These are phyloP conservation scores for Aquilaria sinensis DNA, from an alignment of 345 rosid species.

Conservation along the genomic window DNA sequence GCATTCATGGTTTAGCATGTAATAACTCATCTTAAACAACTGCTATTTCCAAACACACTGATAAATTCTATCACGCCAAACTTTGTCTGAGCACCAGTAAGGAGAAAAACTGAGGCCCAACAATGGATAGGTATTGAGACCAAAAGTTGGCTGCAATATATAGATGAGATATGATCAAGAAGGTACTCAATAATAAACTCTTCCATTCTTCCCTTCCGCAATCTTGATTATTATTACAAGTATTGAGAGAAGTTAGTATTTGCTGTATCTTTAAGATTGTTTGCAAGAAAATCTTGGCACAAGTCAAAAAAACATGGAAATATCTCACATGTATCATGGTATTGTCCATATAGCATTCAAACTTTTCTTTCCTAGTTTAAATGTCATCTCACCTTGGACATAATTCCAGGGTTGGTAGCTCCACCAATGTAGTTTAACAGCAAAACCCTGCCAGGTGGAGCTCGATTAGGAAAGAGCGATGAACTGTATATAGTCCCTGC, in stretches of 20 bases:
- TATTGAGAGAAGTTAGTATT: not conserved
- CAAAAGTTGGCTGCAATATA: no score
- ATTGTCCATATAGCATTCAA: not conserved
- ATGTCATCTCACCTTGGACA: slow-evolving; percentile 50
- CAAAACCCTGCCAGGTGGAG: slow-evolving; percentile 69
- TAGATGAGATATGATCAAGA: no score
- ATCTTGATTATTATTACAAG: no score
- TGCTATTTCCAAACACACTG: no score
- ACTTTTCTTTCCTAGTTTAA: not conserved
- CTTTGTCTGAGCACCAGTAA: no score
- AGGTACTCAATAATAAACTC: no score
- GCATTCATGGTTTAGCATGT: no score
- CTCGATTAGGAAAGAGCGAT: slow-evolving; percentile 89
- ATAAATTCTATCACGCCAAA: no score
- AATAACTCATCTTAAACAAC: no score
- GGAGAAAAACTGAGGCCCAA: no score
- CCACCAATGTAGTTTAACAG: slow-evolving; percentile 88
- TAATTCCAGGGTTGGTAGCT: slow-evolving; percentile 68
- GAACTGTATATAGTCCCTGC: slow-evolving; percentile 94
- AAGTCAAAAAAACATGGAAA: not conserved
- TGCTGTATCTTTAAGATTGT: not conserved
- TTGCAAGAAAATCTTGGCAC: slow-evolving; percentile 1
- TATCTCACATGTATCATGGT: not conserved
- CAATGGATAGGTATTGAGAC: no score
- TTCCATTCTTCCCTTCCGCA: no score